Evolutionary conservation across 2,329 filamentous ascomycete species (phyloP).

Genomic region (Pseudopyrenochaeta lycopersici): DNA sequence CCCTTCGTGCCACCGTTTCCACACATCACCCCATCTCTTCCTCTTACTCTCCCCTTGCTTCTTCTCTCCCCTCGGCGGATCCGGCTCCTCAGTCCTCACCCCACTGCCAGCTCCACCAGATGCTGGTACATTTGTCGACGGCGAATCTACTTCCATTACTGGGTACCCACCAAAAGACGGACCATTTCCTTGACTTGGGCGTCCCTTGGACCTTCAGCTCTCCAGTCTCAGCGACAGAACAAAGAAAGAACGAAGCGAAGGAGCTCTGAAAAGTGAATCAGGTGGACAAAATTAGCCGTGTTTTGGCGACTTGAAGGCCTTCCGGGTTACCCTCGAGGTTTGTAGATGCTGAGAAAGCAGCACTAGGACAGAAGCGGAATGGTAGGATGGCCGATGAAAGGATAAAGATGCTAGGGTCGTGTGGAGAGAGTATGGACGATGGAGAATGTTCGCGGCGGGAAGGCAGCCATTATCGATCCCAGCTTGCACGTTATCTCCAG

Average conservation of each 20-base stretch:
- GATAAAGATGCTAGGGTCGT: conserved; percentile 1
- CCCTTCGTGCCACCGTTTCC: conserved; percentile 19
- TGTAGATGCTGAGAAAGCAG: conserved; percentile 26
- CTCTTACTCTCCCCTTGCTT: background rate
- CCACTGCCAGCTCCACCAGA: background rate
- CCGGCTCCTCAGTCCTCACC: background rate
- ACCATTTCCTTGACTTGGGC: no score
- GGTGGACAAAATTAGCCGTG: background rate
- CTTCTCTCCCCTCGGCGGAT: background rate
- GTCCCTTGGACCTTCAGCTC: no score
- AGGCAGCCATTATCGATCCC: background rate
- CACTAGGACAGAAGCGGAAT: conserved; percentile 15
- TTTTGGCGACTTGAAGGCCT: no score
- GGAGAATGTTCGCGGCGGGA: background rate
- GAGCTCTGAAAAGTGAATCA: background rate
- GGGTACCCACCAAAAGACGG: no score
- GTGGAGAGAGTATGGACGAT: background rate
- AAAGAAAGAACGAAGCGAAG: background rate
- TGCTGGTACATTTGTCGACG: background rate
- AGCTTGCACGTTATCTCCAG: background rate
- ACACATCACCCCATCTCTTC: conserved; percentile 20
- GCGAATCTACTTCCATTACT: background rate
- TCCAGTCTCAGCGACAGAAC: no score
- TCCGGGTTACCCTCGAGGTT: background rate
- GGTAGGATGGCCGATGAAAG: background rate